Conservation (phyloP, 169 alveolate species). For the Plasmodium gallinaceum region DNA sequence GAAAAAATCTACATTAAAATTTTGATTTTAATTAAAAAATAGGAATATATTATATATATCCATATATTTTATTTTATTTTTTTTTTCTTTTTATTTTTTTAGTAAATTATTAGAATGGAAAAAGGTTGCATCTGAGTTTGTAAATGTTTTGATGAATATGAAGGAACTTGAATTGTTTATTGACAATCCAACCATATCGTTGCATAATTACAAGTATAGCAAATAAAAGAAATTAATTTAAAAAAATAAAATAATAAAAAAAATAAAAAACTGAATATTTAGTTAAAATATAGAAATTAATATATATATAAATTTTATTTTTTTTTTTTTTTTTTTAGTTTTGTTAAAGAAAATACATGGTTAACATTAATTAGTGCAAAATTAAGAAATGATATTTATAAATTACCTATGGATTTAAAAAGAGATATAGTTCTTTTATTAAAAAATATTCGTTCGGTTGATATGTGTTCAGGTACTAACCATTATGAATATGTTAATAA, state of each 20-base stretch:
- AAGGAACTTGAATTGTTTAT: slow-evolving; percentile 51
- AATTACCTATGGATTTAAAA: slow-evolving; percentile 73
- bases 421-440: slow-evolving; percentile 67
- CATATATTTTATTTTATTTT: background rate
- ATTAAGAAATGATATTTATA: slow-evolving; percentile 57
- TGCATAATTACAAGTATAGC: slow-evolving; percentile 59
- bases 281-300: no score
- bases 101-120: slow-evolving; percentile 72
- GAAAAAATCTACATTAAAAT: background rate
- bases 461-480: slow-evolving; percentile 45
- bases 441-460: slow-evolving; percentile 66
- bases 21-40: no score
- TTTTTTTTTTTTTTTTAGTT: slow-evolving; percentile 17
- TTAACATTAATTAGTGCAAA: slow-evolving; percentile 54
- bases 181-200: slow-evolving; percentile 50
- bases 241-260: background rate
- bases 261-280: background rate
- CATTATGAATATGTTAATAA: slow-evolving; percentile 65
- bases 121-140: slow-evolving; percentile 66
- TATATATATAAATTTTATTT: background rate
- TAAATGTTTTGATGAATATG: slow-evolving; percentile 56
- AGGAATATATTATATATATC: background rate
- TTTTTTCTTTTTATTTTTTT: background rate
- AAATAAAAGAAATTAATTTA: background rate
- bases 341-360: slow-evolving; percentile 59